Evolutionary conservation across 805 yeast genomes (phyloP).

Genomic region (Vanderwaltozyma verrucispora): DNA sequence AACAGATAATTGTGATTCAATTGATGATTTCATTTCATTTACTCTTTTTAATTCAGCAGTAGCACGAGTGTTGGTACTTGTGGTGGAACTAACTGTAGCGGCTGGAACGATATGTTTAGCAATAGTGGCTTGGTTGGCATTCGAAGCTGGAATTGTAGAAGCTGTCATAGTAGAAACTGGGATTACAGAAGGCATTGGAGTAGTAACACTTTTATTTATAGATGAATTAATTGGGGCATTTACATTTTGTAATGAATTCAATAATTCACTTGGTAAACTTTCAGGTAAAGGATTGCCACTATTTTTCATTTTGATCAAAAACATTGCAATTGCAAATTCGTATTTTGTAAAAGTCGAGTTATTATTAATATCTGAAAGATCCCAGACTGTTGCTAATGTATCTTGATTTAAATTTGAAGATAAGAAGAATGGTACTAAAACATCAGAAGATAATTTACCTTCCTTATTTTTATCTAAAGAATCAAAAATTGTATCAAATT

Average conservation of each 20-base stretch:
- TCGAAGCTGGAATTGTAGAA: conserved; percentile 17
- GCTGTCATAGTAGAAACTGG: too few relatives aligned
- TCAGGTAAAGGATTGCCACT: conserved; percentile 40
- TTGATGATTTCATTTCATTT: conserved; percentile 54
- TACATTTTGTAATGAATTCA: conserved; percentile 4
- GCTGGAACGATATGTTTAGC: conserved; percentile 58
- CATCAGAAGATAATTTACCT: conserved; percentile 61
- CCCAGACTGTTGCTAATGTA: conserved; percentile 84
- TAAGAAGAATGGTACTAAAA: conserved; percentile 80
- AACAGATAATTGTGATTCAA: conserved; percentile 57
- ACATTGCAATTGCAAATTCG: conserved; percentile 91
- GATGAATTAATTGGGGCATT: neutral
- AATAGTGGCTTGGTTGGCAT: too few relatives aligned
- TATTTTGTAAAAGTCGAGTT: conserved; percentile 65
- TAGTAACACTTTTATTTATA: neutral
- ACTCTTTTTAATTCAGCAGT: conserved; percentile 2
- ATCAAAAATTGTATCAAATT: conserved; percentile 69
- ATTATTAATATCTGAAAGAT: conserved; percentile 78
- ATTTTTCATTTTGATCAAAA: conserved; percentile 71
- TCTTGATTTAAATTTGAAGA: conserved; percentile 80
- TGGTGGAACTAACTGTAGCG: conserved; percentile 43
- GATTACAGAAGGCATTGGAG: conserved; percentile 3
- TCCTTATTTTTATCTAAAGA: conserved; percentile 53
- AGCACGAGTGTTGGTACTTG: neutral
- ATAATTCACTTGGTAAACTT: conserved; percentile 23